phyloP scores from a whole-genome alignment of 768 basidiomycete species.

The Coprinopsis strossmayeri region DNA sequence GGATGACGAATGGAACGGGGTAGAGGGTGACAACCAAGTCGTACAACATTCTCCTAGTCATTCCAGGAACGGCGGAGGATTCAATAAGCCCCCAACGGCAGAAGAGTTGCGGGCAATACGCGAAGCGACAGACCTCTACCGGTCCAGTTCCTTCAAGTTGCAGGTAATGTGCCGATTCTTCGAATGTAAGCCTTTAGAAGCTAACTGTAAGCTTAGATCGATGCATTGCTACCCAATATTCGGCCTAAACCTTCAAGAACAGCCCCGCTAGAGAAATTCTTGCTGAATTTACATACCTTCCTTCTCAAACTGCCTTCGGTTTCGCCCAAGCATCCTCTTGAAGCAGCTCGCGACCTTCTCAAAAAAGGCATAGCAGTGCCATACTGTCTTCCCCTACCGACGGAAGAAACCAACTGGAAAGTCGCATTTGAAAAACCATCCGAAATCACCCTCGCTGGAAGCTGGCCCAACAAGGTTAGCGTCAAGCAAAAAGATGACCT shows the following conservation, averaged over 20 bases:
- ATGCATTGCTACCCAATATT: conserved; percentile 72
- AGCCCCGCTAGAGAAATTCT: conserved; percentile 59
- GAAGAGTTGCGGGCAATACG: conserved; percentile 67
- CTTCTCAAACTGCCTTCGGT: conserved; percentile 55
- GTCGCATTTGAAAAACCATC: conserved; percentile 73
- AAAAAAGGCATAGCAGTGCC: conserved; percentile 58
- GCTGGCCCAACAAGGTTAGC: conserved; percentile 75
- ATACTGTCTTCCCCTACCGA: conserved; percentile 62
- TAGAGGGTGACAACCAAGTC: background rate
- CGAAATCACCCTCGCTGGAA: conserved; percentile 75
- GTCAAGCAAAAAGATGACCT: conserved; percentile 65
- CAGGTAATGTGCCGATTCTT: conserved; percentile 45
- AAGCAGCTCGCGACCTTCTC: conserved; percentile 49
- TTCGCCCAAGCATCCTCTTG: conserved; percentile 56
- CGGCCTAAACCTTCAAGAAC: conserved; percentile 55
- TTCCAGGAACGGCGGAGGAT: conserved; percentile 18
- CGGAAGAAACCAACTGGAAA: conserved; percentile 83
- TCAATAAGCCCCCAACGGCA: conserved; percentile 54
- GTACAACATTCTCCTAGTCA: background rate
- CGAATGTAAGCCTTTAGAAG: background rate
- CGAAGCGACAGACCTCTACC: conserved; percentile 68
- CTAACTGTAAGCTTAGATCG: conserved; percentile 46
- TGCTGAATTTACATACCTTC: conserved; percentile 60
- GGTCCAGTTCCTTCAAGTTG: conserved; percentile 77
- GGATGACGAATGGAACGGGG: conserved; percentile 12